A percentile compares a stretch with the other conserved stretches of the same genome.
Evolutionary conservation across 768 basidiomycete species (phyloP).

Genomic region (Melanogaster broomeanus): DNA sequence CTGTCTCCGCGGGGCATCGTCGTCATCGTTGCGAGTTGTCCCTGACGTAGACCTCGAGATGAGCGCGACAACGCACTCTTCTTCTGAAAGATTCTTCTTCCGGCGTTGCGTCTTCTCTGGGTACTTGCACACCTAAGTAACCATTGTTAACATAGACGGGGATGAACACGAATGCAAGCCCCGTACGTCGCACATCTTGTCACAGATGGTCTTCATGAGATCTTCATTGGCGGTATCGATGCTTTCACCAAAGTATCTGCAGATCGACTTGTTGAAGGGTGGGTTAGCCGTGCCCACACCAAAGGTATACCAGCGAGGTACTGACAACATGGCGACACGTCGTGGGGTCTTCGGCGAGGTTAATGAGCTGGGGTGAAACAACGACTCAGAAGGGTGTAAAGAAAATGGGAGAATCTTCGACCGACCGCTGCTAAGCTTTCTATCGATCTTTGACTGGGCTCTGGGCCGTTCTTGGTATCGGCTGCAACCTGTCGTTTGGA

Average conservation of each 20-base stretch:
- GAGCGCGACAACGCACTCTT: constrained; percentile 31
- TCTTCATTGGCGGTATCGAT: constrained; percentile 52
- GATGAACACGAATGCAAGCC: neutral
- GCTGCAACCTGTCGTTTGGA: constrained; percentile 46
- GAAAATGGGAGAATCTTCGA: constrained; percentile 3
- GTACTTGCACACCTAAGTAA: constrained; percentile 72
- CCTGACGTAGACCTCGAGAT: constrained; percentile 15
- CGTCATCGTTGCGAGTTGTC: constrained; percentile 30
- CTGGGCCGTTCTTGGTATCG: constrained; percentile 48
- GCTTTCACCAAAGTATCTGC: constrained; percentile 77
- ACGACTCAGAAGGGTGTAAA: constrained; percentile 26
- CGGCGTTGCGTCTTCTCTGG: constrained; percentile 62
- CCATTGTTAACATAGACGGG: neutral
- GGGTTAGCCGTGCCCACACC: neutral
- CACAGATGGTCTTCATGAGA: constrained; percentile 54
- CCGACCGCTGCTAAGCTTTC: constrained; percentile 66
- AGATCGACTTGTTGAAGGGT: constrained; percentile 53
- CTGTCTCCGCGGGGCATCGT: constrained; percentile 15
- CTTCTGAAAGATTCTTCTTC: constrained; percentile 49
- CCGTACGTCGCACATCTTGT: constrained; percentile 80
- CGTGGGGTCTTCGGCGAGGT: constrained; percentile 58
- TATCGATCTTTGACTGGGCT: constrained; percentile 66
- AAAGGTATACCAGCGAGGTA: neutral
- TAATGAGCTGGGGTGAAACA: constrained; percentile 38
- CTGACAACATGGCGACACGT: constrained; percentile 75